Evolutionary conservation across 1,284 basidiomycete species (phyloP), one percentile per base, ranked within the genome.

Genomic region (Mycena citricolor): DNA sequence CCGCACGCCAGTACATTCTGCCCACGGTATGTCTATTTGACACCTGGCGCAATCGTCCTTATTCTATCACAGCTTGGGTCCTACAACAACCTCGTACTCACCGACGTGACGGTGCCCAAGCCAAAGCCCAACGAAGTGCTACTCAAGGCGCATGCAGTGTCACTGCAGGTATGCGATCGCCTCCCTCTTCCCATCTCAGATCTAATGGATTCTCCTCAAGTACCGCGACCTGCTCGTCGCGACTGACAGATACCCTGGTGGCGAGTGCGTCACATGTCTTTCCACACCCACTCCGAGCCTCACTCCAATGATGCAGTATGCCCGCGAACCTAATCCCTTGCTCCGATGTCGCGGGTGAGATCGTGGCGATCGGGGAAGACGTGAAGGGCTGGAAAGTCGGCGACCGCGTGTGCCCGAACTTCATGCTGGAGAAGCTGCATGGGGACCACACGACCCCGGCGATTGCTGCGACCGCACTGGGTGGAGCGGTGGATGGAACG

Each of bases 161-260:
- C 71, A 13, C 56, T 72, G 4, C 67, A 73, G 54, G 60, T 58
- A n/a, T n/a, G n/a, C n/a, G 39, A 13, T 39, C 12, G 6, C 8
- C 31, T 4, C 32, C 24, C 12, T 4, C 22, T 20, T 41, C 22
- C 23, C 10, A 25, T 12, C 20, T 29, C 19, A 11, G 20, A 38
- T n/a, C 22, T 31, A n/a, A 36, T 8, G 23, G n/a, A n/a, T 12
- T 6, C 3, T 11, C 24, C 17, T 28, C 30, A 43, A 71, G 63
- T 70, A 58, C 42, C 65, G 71, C 32, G 71, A 74, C 54, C 56
- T 71, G n/a, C 42, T 59, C 12, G 58, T 74, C 22, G 58, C 66
- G 7, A 61, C 48, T 5, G 63, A 63, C n/a, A 21, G 24, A 5
- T 71, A 69, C 44, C 60, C 64, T 17, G 55, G 54, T 47, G 56